A percentile compares a stretch with the other conserved stretches of the same genome.
These are phyloP conservation scores for Fusarium virguliforme DNA, from an alignment of 2,329 filamentous ascomycete genomes.

Conservation along the genomic window DNA sequence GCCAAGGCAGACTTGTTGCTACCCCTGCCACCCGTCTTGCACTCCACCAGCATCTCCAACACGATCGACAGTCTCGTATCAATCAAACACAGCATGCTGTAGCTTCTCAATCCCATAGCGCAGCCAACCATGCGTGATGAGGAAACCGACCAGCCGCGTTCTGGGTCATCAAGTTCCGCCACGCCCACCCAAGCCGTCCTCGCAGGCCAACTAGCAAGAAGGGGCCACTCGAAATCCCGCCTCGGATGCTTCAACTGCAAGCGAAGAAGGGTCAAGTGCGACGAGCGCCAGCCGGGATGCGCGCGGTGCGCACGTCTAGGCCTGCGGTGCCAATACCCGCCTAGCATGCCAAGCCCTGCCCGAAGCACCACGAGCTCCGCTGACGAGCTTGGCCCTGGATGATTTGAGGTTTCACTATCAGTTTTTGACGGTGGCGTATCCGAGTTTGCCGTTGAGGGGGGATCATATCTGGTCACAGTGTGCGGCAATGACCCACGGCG, in stretches of 20 bases:
- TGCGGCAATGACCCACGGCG: constrained; percentile 56
- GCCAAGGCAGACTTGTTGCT: constrained; percentile 6
- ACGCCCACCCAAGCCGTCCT: not conserved
- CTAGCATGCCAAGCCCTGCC: constrained; percentile 27
- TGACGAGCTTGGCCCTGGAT: constrained; percentile 53
- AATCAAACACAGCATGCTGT: not conserved
- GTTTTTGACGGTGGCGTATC: constrained; percentile 62
- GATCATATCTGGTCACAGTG: constrained; percentile 54
- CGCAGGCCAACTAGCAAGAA: constrained; percentile 5
- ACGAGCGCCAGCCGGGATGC: constrained; percentile 52
- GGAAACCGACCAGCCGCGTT: not conserved
- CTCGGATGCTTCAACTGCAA: constrained; percentile 56
- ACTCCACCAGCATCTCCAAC: not conserved
- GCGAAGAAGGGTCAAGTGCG: constrained; percentile 54
- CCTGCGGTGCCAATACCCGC: constrained; percentile 55
- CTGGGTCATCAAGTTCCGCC: not conserved
- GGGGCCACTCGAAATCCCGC: constrained; percentile 52
- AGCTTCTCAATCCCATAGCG: too few species aligned
- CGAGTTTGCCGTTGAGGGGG: constrained; percentile 55
- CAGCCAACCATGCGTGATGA: not conserved
- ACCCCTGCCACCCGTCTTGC: constrained; percentile 1
- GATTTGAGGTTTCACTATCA: constrained; percentile 68
- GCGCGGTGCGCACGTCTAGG: constrained; percentile 55
- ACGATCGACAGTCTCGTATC: not conserved
- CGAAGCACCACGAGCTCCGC: constrained; percentile 41